Evolutionary conservation across 2,329 filamentous ascomycete genomes (phyloP), one percentile per base, ranked within the genome.

Genomic region (Plenodomus tracheiphilus): DNA sequence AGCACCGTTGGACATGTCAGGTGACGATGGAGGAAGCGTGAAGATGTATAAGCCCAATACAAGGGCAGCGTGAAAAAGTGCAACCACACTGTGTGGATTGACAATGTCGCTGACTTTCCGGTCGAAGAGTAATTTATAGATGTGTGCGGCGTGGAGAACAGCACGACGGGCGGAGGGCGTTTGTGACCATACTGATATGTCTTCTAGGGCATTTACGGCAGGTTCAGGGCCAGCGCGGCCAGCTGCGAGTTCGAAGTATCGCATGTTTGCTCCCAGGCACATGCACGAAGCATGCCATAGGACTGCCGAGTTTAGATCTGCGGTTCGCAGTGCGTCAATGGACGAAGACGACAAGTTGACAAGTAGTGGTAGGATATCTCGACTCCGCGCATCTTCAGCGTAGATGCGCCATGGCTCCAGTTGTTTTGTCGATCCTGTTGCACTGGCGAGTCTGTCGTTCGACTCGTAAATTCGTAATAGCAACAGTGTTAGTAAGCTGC

Each of bases 221-320:
- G 77, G 74, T 2, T 54, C 67, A 0, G 79, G 73, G 2, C 79
- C 79, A 3, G 74, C 69, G 34, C 78, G 77, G 4, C 79, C 79
- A 10, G 79, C 79, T 4, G 78, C 79, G 15, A 80, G 65, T 46
- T 81, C 78, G 47, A 82, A 81, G 21, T 80, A 75, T 40, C 78
- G 77, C 8, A 79, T 74, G 46, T 81, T 79, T 3, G 79, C 74
- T 0, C 78, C 76, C 2, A 81, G 71, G 54, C 74, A 75, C 73
- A 81, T 79, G 54, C 77, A 80, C 44, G 80, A 75, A 37, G 77
- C 75, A 53, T 82, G 79, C 79, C 79, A 82, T 32, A 80, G 73
- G 3, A 81, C 70, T 1, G 76, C 62, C 3, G 77, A 76, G 41
- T 81, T 82, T 2, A 79, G 72, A 43, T 79, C 77, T 19, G 77